Evolutionary conservation across 108 stramenopile species (phyloP).

Genomic region (Cylindrotheca fusiformis): DNA sequence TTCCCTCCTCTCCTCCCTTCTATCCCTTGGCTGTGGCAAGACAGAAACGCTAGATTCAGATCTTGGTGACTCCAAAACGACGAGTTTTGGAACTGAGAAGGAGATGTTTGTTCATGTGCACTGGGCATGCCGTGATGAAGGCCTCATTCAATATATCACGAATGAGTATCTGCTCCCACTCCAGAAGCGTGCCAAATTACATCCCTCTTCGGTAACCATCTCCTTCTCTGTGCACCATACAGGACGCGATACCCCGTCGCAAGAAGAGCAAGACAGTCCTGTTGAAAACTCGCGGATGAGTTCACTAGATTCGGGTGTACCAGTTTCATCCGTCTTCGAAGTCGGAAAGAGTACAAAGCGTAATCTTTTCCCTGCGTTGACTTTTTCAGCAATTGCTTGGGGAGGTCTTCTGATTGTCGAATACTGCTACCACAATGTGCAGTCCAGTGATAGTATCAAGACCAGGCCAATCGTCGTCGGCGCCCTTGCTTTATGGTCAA

Average conservation of each 20-base stretch:
- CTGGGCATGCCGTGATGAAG: conserved; percentile 9
- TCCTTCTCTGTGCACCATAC: no score
- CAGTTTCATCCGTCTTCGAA: background rate
- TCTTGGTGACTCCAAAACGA: background rate
- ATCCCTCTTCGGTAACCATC: no score
- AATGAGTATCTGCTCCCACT: background rate
- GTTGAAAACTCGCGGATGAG: no score
- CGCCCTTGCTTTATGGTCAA: background rate
- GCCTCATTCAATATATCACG: background rate
- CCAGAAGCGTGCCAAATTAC: no score
- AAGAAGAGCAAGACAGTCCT: no score
- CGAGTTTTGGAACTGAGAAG: background rate
- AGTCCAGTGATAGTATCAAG: background rate
- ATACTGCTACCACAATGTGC: background rate
- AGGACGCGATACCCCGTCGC: no score
- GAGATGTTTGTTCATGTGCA: background rate
- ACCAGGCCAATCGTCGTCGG: background rate
- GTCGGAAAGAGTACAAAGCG: background rate
- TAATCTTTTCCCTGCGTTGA: background rate
- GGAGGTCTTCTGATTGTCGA: background rate
- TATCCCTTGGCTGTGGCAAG: no score
- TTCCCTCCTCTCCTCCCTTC: background rate
- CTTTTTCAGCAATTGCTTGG: background rate
- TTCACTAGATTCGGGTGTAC: no score
- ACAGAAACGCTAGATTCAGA: background rate